phyloP scores from a whole-genome alignment of 106 monocot species.

The Allium sativum region DNA sequence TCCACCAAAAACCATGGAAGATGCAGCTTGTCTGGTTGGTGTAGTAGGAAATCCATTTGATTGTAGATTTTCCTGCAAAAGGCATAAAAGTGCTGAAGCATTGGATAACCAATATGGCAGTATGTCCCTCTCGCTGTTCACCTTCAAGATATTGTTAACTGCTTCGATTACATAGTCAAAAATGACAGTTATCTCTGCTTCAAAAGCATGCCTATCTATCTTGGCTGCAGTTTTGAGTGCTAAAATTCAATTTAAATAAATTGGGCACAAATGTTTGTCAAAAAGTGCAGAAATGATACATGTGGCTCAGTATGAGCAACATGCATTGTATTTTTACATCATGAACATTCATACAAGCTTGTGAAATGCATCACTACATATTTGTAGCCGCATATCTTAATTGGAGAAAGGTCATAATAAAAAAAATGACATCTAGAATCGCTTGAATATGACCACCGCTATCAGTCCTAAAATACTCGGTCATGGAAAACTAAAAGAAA shows the following conservation, averaged over 20 bases:
- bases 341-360: too few species aligned
- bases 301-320: slow-evolving; percentile 51
- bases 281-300: slow-evolving; percentile 55
- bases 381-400: slow-evolving; percentile 37
- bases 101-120: slow-evolving; percentile 88
- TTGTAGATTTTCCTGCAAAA: slow-evolving; percentile 59
- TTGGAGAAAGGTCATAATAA: slow-evolving; percentile 96
- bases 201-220: slow-evolving; percentile 71
- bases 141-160: slow-evolving; percentile 65
- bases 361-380: too few species aligned
- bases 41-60: slow-evolving; percentile 50
- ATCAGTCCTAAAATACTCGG: slow-evolving; percentile 85
- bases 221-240: too few species aligned
- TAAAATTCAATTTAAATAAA: too few species aligned
- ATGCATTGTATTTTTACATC: slow-evolving; percentile 21
- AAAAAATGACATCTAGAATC: slow-evolving; percentile 89
- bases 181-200: slow-evolving; percentile 63
- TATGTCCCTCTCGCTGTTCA: slow-evolving; percentile 47
- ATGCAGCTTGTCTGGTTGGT: slow-evolving; percentile 23
- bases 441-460: slow-evolving; percentile 39
- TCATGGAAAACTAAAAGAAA: too few species aligned
- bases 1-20: slow-evolving; percentile 25
- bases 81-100: slow-evolving; percentile 75
- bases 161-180: slow-evolving; percentile 73
- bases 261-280: slow-evolving; percentile 75